Evolutionary conservation across 192 early-diverging fungal genomes (phyloP).

Genomic region (Coemansia sp.): DNA sequence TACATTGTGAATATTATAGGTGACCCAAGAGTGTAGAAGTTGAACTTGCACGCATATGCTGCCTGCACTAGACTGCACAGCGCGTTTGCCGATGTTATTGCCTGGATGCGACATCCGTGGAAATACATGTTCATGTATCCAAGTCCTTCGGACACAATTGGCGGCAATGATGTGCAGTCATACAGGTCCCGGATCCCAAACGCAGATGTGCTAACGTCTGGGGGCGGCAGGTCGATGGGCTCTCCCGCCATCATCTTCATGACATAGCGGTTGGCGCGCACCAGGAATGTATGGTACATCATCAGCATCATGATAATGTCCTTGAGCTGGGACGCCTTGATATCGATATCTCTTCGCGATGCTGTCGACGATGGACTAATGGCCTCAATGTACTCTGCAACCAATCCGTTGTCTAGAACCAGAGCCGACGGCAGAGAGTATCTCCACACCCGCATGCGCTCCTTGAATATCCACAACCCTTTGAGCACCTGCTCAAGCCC

Average conservation of each 20-base stretch:
- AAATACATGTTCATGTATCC: constrained; percentile 48
- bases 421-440: constrained; percentile 30
- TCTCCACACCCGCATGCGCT: constrained; percentile 49
- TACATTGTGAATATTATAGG: constrained; percentile 32
- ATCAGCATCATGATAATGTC: constrained; percentile 38
- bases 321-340: constrained; percentile 39
- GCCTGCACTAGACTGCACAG: constrained; percentile 40
- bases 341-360: constrained; percentile 36
- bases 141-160: constrained; percentile 17
- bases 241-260: constrained; percentile 55
- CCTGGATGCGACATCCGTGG: constrained; percentile 46
- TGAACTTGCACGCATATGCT: constrained; percentile 37
- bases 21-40: constrained; percentile 43
- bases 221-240: constrained; percentile 39
- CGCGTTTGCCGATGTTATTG: constrained; percentile 32
- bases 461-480: constrained; percentile 42
- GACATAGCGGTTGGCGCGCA: constrained; percentile 44
- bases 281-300: constrained; percentile 44
- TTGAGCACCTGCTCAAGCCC: constrained; percentile 29
- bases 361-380: constrained; percentile 28
- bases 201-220: constrained; percentile 32
- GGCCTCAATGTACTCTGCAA: constrained; percentile 32
- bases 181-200: constrained; percentile 49
- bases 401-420: constrained; percentile 29
- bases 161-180: constrained; percentile 27